phyloP scores from a whole-genome alignment of 2,329 filamentous ascomycete genomes.

The Metarhizium rileyi region DNA sequence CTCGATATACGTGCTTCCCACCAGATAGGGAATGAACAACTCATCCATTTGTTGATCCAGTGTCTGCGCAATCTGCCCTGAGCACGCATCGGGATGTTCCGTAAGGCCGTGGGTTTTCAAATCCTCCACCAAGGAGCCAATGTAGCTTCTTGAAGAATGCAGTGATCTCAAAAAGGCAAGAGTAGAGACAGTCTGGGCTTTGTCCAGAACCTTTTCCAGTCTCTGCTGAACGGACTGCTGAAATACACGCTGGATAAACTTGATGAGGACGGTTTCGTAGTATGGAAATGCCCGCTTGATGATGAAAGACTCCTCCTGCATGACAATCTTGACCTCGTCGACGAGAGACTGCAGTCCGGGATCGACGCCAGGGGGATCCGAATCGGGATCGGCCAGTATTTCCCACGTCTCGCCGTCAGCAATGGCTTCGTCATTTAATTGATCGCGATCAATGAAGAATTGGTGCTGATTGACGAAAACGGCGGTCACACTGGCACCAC shows the following conservation, averaged over 20 bases:
- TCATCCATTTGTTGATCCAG: slow-evolving; percentile 68
- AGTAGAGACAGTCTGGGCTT: slow-evolving; percentile 84
- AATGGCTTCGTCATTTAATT: slow-evolving; percentile 76
- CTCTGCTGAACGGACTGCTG: slow-evolving; percentile 97
- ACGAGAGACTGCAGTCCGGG: slow-evolving; percentile 84
- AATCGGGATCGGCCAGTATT: slow-evolving; percentile 84
- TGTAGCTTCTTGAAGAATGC: slow-evolving; percentile 84
- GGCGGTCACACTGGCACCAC: slow-evolving; percentile 88
- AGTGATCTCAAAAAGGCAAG: slow-evolving; percentile 84
- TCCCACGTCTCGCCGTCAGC: slow-evolving; percentile 77
- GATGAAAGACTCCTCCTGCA: slow-evolving; percentile 94
- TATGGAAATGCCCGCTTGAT: slow-evolving; percentile 95
- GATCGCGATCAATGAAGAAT: slow-evolving; percentile 95
- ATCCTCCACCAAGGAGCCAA: slow-evolving; percentile 80
- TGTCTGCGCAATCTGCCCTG: slow-evolving; percentile 71
- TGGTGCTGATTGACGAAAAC: slow-evolving; percentile 98
- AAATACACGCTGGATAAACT: slow-evolving; percentile 92
- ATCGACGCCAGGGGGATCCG: slow-evolving; percentile 83
- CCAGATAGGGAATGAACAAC: slow-evolving; percentile 61
- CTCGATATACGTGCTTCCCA: slow-evolving; percentile 62
- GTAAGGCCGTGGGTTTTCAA: slow-evolving; percentile 89
- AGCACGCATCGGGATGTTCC: slow-evolving; percentile 86
- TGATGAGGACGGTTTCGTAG: slow-evolving; percentile 85
- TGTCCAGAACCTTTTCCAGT: slow-evolving; percentile 89
- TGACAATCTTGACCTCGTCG: slow-evolving; percentile 89